Evolutionary conservation across 75 land plant species (phyloP).

Genomic region (Ceratopteris richardii): DNA sequence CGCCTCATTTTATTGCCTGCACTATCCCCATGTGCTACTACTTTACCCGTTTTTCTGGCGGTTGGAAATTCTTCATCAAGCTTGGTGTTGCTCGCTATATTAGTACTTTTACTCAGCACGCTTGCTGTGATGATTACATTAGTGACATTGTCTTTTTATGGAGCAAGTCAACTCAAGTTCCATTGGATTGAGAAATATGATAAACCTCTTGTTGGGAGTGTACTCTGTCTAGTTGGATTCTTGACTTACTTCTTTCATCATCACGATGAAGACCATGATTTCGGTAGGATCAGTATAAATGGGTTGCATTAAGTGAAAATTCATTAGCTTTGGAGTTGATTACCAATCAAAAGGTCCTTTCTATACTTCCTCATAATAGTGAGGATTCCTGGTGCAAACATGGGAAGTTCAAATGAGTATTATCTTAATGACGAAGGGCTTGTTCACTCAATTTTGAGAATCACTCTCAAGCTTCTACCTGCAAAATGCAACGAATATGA

Average conservation of each 20-base stretch:
- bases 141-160: conserved; percentile 90
- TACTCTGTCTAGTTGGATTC: conserved; percentile 81
- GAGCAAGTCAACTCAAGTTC: conserved; percentile 96
- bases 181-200: conserved; percentile 96
- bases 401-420: no score
- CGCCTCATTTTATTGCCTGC: conserved; percentile 92
- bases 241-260: conserved; percentile 82
- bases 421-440: no score
- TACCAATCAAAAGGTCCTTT: no score
- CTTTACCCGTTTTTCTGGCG: conserved; percentile 94
- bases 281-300: no score
- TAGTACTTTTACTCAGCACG: conserved; percentile 74
- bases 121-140: conserved; percentile 86
- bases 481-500: no score
- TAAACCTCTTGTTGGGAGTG: conserved; percentile 88
- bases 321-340: no score
- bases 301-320: no score
- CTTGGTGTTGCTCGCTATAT: conserved; percentile 70
- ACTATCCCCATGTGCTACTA: conserved; percentile 96
- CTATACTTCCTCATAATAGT: no score
- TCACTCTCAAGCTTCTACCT: no score
- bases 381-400: no score
- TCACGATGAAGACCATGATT: conserved; percentile 30
- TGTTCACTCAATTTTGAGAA: no score
- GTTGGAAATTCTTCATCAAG: conserved; percentile 78